Percentiles rank a stretch among this genome's conserved stretches.
These are phyloP conservation scores for Halenospora varia DNA, from an alignment of 495 filamentous ascomycete species.

Conservation along the genomic window DNA sequence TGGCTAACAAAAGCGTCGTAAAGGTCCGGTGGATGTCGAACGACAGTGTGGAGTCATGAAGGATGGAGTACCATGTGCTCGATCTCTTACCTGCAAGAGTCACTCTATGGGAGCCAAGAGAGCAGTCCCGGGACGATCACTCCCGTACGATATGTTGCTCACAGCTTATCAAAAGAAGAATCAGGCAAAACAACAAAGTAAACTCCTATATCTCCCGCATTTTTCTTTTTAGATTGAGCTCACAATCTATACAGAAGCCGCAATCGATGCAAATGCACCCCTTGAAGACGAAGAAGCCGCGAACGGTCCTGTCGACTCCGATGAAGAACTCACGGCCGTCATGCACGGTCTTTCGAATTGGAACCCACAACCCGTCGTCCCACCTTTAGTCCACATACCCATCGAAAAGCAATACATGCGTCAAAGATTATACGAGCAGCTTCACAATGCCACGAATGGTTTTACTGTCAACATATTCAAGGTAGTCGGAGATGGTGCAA, in stretches of 20 bases:
- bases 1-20: neutral
- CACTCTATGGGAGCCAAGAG: constrained; percentile 96
- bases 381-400: constrained; percentile 62
- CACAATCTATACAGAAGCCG: constrained; percentile 61
- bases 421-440: constrained; percentile 84
- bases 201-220: constrained; percentile 19
- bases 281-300: constrained; percentile 78
- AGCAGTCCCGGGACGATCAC: constrained; percentile 78
- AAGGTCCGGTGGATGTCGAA: constrained; percentile 87
- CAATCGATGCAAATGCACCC: constrained; percentile 91
- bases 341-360: constrained; percentile 78
- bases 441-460: constrained; percentile 66
- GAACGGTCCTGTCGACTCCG: constrained; percentile 74
- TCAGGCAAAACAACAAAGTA: constrained; percentile 94
- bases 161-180: constrained; percentile 98
- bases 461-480: constrained; percentile 51
- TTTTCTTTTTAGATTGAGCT: constrained; percentile 15
- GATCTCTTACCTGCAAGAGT: constrained; percentile 92
- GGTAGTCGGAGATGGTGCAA: constrained; percentile 25
- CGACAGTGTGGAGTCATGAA: constrained; percentile 92
- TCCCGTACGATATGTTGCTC: constrained; percentile 93
- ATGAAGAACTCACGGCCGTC: constrained; percentile 85
- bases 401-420: constrained; percentile 73
- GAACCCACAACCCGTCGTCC: constrained; percentile 66
- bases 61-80: constrained; percentile 79